Conservation (phyloP, 176 grass and related monocot genomes). For the Aegilops umbellulata region DNA sequence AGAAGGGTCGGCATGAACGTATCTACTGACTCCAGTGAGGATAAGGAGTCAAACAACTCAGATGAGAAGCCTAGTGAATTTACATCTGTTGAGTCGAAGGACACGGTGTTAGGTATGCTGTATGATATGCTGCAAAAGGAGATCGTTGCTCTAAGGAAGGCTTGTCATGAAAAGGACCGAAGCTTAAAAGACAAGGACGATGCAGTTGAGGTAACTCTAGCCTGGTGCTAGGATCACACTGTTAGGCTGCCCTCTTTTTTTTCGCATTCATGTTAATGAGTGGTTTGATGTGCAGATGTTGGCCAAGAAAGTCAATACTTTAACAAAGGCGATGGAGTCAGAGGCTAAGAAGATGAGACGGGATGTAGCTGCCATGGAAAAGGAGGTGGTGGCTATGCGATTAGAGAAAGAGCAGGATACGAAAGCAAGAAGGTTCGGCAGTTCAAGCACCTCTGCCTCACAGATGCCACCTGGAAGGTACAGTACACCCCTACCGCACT, state of each 20-base stretch:
- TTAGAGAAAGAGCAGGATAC: conserved; percentile 84
- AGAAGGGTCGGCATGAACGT: conserved; percentile 45
- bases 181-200: conserved; percentile 96
- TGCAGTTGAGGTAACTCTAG: conserved; percentile 76
- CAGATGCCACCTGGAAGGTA: conserved; percentile 71
- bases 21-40: conserved; percentile 59
- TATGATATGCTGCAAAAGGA: conserved; percentile 98
- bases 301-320: conserved; percentile 90
- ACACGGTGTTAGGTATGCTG: conserved; percentile 71
- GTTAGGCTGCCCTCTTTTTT: not conserved
- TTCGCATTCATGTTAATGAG: not conserved
- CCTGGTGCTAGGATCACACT: not conserved
- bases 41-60: conserved; percentile 57
- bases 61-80: conserved; percentile 59
- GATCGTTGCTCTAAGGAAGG: conserved; percentile 77
- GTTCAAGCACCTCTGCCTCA: conserved; percentile 44
- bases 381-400: conserved; percentile 70
- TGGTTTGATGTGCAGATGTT: conserved; percentile 63
- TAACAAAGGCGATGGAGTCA: conserved; percentile 94
- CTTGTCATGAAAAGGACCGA: conserved; percentile 85
- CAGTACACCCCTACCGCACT: not conserved
- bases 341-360: conserved; percentile 92
- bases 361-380: conserved; percentile 84
- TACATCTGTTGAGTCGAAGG: conserved; percentile 44
- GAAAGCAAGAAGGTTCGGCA: conserved; percentile 57